A percentile compares a stretch with the other conserved stretches of the same genome.
These are phyloP conservation scores for Acer yangbiense DNA, from an alignment of 345 rosid genomes.

Conservation along the genomic window DNA sequence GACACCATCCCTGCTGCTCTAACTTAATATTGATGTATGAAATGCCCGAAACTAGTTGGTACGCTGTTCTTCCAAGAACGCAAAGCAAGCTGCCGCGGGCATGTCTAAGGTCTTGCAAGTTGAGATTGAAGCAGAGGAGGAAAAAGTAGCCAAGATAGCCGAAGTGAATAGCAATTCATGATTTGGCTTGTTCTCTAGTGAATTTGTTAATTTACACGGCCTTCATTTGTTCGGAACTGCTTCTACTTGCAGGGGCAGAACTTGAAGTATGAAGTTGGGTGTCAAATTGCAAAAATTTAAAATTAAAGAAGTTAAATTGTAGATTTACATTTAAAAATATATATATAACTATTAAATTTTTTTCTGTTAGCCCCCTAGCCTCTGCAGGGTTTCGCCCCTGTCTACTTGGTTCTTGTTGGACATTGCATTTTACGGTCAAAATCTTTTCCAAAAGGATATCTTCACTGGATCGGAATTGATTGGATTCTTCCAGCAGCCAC, in stretches of 20 bases:
- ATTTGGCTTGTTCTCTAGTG: slow-evolving; percentile 36
- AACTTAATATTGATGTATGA: slow-evolving; percentile 45
- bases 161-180: slow-evolving; percentile 13
- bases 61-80: slow-evolving; percentile 46
- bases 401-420: slow-evolving; percentile 36
- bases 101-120: slow-evolving; percentile 51
- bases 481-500: slow-evolving; percentile 50
- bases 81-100: slow-evolving; percentile 47
- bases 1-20: slow-evolving; percentile 38
- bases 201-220: slow-evolving; percentile 43
- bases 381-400: no score
- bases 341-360: no score
- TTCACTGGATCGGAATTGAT: slow-evolving; percentile 43
- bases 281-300: no score
- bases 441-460: slow-evolving; percentile 59
- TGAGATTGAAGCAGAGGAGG: slow-evolving; percentile 42
- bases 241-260: slow-evolving; percentile 28
- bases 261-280: no score
- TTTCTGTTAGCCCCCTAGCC: no score
- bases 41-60: slow-evolving; percentile 51
- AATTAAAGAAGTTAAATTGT: no score
- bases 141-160: slow-evolving; percentile 11
- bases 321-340: no score
- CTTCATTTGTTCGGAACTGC: slow-evolving; percentile 37
- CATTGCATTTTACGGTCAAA: slow-evolving; percentile 49